phyloP scores from a whole-genome alignment of 2,329 filamentous ascomycete genomes.

The Lachnellula suecica region DNA sequence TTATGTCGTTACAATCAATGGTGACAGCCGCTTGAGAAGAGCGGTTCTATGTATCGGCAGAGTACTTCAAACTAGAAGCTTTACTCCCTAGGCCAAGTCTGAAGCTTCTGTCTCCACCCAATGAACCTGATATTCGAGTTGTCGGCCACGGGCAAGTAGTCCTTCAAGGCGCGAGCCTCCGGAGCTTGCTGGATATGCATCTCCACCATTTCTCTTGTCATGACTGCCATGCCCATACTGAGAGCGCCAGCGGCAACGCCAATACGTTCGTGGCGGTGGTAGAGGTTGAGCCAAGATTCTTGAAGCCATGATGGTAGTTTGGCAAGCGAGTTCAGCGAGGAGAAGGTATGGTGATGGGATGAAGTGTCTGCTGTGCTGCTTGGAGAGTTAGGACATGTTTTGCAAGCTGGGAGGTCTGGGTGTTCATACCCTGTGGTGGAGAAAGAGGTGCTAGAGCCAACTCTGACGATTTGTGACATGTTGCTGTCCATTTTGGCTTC shows the following conservation, averaged over 20 bases:
- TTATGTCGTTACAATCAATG: not conserved
- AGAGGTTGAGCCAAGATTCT: constrained; percentile 20
- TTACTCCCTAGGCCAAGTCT: constrained; percentile 35
- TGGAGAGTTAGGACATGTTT: constrained; percentile 2
- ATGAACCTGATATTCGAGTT: constrained; percentile 12
- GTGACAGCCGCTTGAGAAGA: not conserved
- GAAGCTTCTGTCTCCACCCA: constrained; percentile 31
- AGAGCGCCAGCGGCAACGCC: constrained; percentile 27
- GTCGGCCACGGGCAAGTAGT: constrained; percentile 31
- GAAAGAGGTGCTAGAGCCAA: constrained; percentile 13
- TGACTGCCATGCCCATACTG: constrained; percentile 26
- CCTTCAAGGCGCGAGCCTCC: constrained; percentile 25
- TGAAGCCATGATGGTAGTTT: constrained; percentile 24
- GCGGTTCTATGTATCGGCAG: no score
- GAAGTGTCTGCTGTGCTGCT: constrained; percentile 23
- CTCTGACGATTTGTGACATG: constrained; percentile 10
- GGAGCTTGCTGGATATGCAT: constrained; percentile 32
- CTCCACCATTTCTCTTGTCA: constrained; percentile 30
- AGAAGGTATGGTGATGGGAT: constrained; percentile 24
- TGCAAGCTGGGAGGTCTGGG: not conserved
- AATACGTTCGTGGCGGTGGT: constrained; percentile 33
- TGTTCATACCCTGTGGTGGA: constrained; percentile 3
- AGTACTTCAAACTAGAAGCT: constrained; percentile 20
- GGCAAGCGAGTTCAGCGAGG: constrained; percentile 12
- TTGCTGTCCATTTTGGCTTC: constrained; percentile 6